Evolutionary conservation across 148 eudicot species (phyloP).

Genomic region (Bassia scoparia): DNA sequence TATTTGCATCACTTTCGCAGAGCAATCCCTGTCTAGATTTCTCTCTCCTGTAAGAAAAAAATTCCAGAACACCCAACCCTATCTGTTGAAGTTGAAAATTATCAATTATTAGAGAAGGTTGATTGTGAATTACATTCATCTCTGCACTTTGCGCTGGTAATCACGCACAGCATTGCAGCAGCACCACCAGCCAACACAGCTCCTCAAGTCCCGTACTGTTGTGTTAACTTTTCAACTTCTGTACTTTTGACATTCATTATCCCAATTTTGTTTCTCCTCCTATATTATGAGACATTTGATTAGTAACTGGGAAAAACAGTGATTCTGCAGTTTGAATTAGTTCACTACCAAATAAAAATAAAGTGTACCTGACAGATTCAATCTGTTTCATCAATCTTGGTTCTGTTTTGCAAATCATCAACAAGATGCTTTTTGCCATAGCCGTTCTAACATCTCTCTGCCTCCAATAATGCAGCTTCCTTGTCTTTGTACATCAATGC

Average conservation of each 20-base stretch:
- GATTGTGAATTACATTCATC: constrained; percentile 55
- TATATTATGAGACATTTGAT: constrained; percentile 24
- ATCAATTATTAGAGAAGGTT: background rate
- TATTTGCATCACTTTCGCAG: constrained; percentile 87
- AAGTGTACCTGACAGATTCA: constrained; percentile 89
- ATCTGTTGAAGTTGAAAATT: background rate
- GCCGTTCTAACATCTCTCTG: constrained; percentile 75
- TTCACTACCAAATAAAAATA: background rate
- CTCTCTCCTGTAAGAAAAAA: constrained; percentile 52
- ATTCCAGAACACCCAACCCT: background rate
- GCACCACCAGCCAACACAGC: constrained; percentile 98
- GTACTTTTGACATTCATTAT: constrained; percentile 96
- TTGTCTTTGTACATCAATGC: constrained; percentile 93
- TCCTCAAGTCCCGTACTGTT: constrained; percentile 93
- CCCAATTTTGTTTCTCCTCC: constrained; percentile 93
- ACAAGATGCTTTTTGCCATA: constrained; percentile 92
- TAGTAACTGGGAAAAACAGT: background rate
- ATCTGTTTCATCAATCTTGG: constrained; percentile 90
- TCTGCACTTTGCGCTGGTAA: constrained; percentile 88
- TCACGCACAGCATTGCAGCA: constrained; percentile 99
- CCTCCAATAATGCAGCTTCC: constrained; percentile 92
- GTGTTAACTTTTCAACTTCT: constrained; percentile 93
- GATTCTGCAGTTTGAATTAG: background rate
- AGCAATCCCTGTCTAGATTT: constrained; percentile 83
- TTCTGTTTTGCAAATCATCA: constrained; percentile 93